Conservation (phyloP, 208 protist species). For the Trypanosoma avium region DNA sequence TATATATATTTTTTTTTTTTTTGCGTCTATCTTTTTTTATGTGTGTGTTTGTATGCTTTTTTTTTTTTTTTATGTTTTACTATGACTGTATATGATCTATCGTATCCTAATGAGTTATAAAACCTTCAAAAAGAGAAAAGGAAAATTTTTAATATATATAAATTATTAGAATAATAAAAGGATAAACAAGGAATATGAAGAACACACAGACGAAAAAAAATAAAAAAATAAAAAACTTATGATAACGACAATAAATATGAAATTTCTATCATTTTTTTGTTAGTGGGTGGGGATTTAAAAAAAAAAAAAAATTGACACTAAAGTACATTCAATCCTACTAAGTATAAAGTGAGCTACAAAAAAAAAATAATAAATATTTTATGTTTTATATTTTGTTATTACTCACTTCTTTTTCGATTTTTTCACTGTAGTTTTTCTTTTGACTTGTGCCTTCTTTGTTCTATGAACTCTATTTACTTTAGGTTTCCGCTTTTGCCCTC, state of each 20-base stretch:
- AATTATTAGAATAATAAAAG: not conserved
- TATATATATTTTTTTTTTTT: no score
- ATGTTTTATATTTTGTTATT: not conserved
- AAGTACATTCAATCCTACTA: no score
- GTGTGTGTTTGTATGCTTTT: not conserved
- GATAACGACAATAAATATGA: not conserved
- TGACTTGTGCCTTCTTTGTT: not conserved
- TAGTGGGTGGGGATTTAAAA: no score
- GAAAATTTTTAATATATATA: constrained; percentile 3
- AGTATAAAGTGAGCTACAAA: not conserved
- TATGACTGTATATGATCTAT: no score
- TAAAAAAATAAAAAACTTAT: not conserved
- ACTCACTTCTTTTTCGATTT: constrained; percentile 1
- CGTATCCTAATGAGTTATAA: no score
- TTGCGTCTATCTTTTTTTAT: no score
- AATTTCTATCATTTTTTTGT: no score
- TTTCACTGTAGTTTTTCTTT: not conserved
- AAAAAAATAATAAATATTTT: not conserved
- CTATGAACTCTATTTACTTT: constrained; percentile 18
- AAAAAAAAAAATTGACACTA: no score
- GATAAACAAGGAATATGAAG: not conserved
- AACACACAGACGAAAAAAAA: not conserved
- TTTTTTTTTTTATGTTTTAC: no score
- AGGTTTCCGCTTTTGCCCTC: constrained; percentile 1
- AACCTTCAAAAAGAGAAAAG: constrained; percentile 19